Evolutionary conservation across 83 land plant species (phyloP).

Genomic region (Isoetes engelmannii): DNA sequence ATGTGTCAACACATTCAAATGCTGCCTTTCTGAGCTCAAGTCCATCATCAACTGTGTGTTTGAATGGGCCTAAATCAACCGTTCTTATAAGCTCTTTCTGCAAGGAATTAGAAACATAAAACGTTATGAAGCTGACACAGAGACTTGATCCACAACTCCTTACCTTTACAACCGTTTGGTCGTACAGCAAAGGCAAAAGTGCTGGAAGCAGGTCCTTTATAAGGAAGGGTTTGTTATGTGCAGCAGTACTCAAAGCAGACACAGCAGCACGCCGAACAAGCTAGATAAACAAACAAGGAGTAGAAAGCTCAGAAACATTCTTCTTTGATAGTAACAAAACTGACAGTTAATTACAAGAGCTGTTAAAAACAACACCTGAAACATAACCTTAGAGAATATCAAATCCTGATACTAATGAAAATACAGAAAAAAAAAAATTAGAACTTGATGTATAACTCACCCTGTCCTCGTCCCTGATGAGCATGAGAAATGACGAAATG

Average conservation of each 20-base stretch:
- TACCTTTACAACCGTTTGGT: slow-evolving; percentile 95
- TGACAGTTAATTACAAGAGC: too few relatives aligned
- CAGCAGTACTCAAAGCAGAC: slow-evolving; percentile 93
- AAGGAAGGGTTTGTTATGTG: slow-evolving; percentile 93
- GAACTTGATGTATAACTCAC: slow-evolving; percentile 30
- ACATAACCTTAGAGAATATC: neutral
- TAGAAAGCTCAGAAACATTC: neutral
- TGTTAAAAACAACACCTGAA: too few relatives aligned
- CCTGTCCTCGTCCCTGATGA: slow-evolving; percentile 84
- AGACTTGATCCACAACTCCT: neutral
- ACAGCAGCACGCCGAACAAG: slow-evolving; percentile 99
- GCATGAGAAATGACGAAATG: slow-evolving; percentile 86
- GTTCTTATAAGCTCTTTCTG: slow-evolving; percentile 94
- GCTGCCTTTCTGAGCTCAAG: slow-evolving; percentile 93
- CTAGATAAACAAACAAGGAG: slow-evolving; percentile 25
- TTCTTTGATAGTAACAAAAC: neutral
- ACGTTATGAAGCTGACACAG: neutral
- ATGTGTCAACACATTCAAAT: slow-evolving; percentile 96
- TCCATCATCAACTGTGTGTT: slow-evolving; percentile 96
- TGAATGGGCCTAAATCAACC: slow-evolving; percentile 97
- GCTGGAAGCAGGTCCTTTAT: slow-evolving; percentile 84
- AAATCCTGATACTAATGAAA: neutral
- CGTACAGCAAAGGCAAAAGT: slow-evolving; percentile 83
- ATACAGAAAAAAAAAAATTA: neutral
- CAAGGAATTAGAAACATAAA: slow-evolving; percentile 1